phyloP scores from a whole-genome alignment of 371 early-diverging fungal species.

The Dichotomocladium elegans region DNA sequence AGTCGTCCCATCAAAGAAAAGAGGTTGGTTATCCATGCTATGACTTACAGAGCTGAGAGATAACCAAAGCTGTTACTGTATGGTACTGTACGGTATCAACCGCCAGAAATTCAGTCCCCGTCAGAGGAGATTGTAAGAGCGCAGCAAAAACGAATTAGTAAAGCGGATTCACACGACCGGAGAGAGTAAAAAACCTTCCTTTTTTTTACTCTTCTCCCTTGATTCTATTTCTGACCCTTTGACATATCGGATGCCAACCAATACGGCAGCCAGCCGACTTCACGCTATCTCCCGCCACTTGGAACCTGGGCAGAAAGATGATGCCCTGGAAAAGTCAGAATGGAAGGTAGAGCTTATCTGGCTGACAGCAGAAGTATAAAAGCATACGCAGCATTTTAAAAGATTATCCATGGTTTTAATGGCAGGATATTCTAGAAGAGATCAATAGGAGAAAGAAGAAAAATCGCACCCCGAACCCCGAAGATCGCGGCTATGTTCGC shows the following conservation, averaged over 20 bases:
- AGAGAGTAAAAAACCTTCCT: background rate
- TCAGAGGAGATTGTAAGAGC: too few relatives aligned
- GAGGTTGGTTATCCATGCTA: background rate
- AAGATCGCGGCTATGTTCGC: constrained; percentile 32
- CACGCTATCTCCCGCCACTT: constrained; percentile 24
- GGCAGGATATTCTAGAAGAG: constrained; percentile 29
- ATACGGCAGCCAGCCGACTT: constrained; percentile 13
- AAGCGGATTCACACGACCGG: background rate
- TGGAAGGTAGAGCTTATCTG: constrained; percentile 40
- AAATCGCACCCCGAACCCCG: constrained; percentile 26
- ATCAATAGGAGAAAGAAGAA: constrained; percentile 20
- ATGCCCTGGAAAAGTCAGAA: constrained; percentile 42
- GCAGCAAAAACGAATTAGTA: background rate
- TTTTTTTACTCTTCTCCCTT: background rate
- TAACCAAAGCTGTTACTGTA: too few relatives aligned
- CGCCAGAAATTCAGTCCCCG: too few relatives aligned
- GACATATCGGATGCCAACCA: background rate
- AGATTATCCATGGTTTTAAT: too few relatives aligned
- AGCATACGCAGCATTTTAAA: too few relatives aligned
- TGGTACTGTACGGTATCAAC: too few relatives aligned
- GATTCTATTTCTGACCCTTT: background rate
- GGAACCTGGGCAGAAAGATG: constrained; percentile 13
- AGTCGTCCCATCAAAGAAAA: background rate
- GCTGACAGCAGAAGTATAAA: too few relatives aligned
- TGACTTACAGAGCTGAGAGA: too few relatives aligned